These are phyloP conservation scores for Xylaria sp. DNA, from an alignment of 2,329 filamentous ascomycete species.

Conservation along the genomic window DNA sequence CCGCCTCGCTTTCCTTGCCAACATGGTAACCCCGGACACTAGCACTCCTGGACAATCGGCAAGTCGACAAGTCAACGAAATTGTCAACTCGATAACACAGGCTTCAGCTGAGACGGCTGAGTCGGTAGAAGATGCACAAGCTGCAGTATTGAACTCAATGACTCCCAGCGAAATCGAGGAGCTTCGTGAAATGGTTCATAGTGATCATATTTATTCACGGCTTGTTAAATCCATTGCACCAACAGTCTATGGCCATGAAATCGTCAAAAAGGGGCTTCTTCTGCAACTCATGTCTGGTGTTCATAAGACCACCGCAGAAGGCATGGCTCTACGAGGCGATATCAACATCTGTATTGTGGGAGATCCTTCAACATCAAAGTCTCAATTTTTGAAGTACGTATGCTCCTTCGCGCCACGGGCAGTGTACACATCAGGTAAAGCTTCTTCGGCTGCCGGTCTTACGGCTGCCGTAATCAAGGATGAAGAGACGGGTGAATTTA, in stretches of 20 bases:
- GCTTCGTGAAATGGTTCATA: conserved; percentile 91
- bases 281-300: conserved; percentile 97
- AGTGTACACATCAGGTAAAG: conserved; percentile 97
- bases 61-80: conserved; percentile 81
- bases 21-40: conserved; percentile 92
- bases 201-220: conserved; percentile 92
- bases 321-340: conserved; percentile 94
- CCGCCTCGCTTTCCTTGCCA: conserved; percentile 93
- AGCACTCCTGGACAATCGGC: conserved; percentile 80
- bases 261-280: conserved; percentile 96
- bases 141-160: conserved; percentile 86
- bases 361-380: conserved; percentile 96
- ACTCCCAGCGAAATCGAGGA: conserved; percentile 90
- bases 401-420: conserved; percentile 96
- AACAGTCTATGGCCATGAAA: conserved; percentile 96
- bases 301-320: conserved; percentile 88
- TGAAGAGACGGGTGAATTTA: conserved; percentile 98
- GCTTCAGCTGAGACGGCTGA: conserved; percentile 73
- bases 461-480: conserved; percentile 98
- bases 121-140: conserved; percentile 85
- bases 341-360: conserved; percentile 99
- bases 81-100: conserved; percentile 84
- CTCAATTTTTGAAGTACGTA: conserved; percentile 97
- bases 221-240: conserved; percentile 94
- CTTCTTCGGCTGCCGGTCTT: conserved; percentile 95